phyloP scores from a whole-genome alignment of 305 asterid genomes.

The Solanum aculeatissimum region DNA sequence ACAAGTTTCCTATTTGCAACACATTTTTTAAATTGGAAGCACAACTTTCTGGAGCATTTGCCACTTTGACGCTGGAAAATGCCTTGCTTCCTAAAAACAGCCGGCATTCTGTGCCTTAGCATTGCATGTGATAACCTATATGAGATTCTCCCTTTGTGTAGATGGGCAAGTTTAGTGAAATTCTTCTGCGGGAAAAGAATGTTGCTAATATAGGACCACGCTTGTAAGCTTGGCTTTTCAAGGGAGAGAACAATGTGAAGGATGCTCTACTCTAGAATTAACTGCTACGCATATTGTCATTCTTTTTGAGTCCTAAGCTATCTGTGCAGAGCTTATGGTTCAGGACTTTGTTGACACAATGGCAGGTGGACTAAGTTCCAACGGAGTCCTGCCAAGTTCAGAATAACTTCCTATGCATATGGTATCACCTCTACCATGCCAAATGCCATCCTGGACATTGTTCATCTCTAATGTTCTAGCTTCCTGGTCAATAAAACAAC shows the following conservation, averaged over 20 bases:
- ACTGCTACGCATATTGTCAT: not conserved
- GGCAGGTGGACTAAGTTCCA: conserved; percentile 31
- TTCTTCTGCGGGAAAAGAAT: not conserved
- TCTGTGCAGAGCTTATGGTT: not conserved
- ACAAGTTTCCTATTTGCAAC: not conserved
- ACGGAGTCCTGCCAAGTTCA: conserved; percentile 21
- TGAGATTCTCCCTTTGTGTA: not conserved
- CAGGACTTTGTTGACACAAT: conserved; percentile 40
- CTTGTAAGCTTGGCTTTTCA: not conserved
- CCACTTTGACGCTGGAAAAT: not conserved
- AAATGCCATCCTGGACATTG: conserved; percentile 84
- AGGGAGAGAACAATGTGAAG: not conserved
- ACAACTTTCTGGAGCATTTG: not conserved
- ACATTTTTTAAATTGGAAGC: not conserved
- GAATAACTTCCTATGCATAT: conserved; percentile 63
- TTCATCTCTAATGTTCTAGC: conserved; percentile 94
- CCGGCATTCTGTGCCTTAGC: not conserved
- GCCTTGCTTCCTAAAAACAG: not conserved
- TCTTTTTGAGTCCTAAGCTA: not conserved
- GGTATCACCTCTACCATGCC: conserved; percentile 98
- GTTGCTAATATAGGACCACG: not conserved
- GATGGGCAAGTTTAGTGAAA: not conserved
- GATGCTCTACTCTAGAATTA: not conserved
- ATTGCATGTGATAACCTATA: not conserved
- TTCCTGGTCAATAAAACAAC: conserved; percentile 40